Conservation (phyloP, 768 basidiomycete genomes). For the Suillus subluteus region DNA sequence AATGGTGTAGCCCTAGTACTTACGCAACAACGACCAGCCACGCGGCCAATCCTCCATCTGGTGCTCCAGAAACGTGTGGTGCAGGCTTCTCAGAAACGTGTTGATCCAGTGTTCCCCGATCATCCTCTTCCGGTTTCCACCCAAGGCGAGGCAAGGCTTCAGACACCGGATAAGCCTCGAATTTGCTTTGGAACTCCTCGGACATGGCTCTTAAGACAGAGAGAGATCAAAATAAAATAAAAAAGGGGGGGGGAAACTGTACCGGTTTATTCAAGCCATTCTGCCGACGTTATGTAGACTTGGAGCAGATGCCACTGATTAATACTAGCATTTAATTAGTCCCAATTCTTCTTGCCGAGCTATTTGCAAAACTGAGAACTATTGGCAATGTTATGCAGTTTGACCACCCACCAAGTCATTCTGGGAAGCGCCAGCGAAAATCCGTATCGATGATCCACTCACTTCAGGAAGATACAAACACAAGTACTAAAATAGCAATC, state of each 20-base stretch:
- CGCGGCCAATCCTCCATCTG: constrained; percentile 35
- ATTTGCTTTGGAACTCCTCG: not conserved
- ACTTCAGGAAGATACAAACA: not conserved
- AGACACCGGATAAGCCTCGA: not conserved
- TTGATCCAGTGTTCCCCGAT: not conserved
- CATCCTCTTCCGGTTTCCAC: constrained; percentile 13
- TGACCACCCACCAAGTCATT: not conserved
- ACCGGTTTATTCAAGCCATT: not conserved
- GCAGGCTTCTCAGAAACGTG: constrained; percentile 16
- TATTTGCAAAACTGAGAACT: not conserved
- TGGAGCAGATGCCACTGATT: no score
- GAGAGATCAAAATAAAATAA: not conserved
- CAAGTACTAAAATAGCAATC: no score
- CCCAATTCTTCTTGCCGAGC: not conserved
- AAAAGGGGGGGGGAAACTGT: no score
- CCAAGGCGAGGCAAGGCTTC: not conserved
- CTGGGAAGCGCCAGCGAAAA: not conserved
- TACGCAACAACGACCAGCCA: constrained; percentile 35
- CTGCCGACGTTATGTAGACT: not conserved
- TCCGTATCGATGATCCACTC: not conserved
- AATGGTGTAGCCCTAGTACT: constrained; percentile 12
- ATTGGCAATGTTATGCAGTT: no score
- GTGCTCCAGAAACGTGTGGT: constrained; percentile 26
- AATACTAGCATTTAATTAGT: no score
- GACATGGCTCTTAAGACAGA: not conserved